These are phyloP conservation scores for Hypoxylon trugodes DNA, from an alignment of 495 filamentous ascomycete genomes.

Conservation along the genomic window DNA sequence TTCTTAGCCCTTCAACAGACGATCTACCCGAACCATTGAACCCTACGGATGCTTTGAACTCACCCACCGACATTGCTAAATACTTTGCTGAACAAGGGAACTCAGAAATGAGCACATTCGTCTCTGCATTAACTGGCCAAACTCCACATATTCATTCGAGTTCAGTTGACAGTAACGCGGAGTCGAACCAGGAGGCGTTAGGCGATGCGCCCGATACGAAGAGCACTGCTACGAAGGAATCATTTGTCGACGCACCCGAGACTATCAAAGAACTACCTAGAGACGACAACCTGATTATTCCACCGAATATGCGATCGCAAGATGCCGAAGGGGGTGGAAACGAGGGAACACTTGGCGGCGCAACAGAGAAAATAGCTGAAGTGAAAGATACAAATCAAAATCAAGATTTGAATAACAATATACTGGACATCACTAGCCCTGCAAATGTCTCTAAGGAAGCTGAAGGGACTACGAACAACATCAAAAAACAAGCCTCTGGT, in stretches of 20 bases:
- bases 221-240: neutral
- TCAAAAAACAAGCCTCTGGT: neutral
- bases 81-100: constrained; percentile 39
- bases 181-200: neutral
- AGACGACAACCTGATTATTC: constrained; percentile 14
- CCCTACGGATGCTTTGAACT: constrained; percentile 23
- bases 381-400: neutral
- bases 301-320: constrained; percentile 22
- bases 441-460: constrained; percentile 29
- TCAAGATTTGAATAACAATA: neutral
- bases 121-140: constrained; percentile 24
- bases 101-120: constrained; percentile 40
- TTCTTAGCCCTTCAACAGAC: neutral
- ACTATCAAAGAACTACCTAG: constrained; percentile 22
- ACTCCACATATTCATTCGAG: neutral
- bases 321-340: neutral
- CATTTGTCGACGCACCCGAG: neutral
- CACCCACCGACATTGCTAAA: constrained; percentile 33
- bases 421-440: constrained; percentile 8
- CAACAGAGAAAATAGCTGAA: neutral
- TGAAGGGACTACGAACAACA: constrained; percentile 18
- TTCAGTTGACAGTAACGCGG: neutral
- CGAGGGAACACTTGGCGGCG: neutral
- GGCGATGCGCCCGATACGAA: neutral
- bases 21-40: constrained; percentile 6